Evolutionary conservation across 768 basidiomycete species (phyloP), one percentile per base, ranked within the genome.

Genomic region (Mycena epipterygia): DNA sequence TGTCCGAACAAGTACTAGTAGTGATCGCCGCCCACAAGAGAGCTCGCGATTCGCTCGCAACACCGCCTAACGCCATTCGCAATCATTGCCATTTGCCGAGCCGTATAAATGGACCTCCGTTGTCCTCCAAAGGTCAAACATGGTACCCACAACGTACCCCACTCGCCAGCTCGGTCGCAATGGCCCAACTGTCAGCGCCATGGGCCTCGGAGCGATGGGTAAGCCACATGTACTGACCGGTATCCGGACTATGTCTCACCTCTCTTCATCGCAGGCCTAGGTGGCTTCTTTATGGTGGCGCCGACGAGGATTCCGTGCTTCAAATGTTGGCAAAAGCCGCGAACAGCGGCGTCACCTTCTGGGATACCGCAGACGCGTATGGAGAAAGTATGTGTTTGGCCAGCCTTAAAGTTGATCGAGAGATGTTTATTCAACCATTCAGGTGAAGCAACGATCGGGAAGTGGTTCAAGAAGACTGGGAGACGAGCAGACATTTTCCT

Each of bases 131-230:
- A n/a, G n/a, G n/a, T n/a, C 44, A 23, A 46, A 5, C 49, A 42
- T 19, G 42, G 14, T 30, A 27, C 12, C 51, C 17, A 14, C 51
- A 17, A 21, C 53, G 19, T 60, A 60, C 25, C 37, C 56, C 17
- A 58, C 56, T 27, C 39, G 56, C 13, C 55, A 39, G 51, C 51
- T 52, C 51, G 51, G 51, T 14, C 51, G 51, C 51, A 52, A 52
- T n/a, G 51, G 51, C 51, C 51, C 51, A 11, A 52, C 9, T 4
- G 51, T 52, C 30, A 32, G 51, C 51, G 51, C 51, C 5, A 52
- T 52, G 32, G 51, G 51, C 21, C 51, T 52, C 27, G 48, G 48
- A 8, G 48, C 48, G 23, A 49, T 49, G 48, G 48, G 48, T 49
- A 49, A 8, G 23, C n/a, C n/a, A n/a, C 27, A 11, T 11, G 49